Base-by-base conservation (phyloP, 306 rosid species). In the Vigna radiata region DNA sequence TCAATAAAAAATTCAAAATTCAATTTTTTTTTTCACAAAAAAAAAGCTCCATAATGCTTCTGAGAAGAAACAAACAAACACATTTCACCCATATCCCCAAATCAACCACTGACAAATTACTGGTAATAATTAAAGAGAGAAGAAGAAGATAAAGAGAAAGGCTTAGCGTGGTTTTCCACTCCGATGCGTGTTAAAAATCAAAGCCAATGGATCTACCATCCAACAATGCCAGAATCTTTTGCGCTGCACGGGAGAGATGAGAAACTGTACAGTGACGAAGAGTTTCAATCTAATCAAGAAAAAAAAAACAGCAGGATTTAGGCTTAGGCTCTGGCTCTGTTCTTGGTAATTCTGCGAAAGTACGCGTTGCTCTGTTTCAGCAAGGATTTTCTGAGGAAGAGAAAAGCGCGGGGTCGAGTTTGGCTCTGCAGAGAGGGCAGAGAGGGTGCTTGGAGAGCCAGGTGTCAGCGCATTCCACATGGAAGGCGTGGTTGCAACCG, bases 401-500 rank as follows among this genome's bases (percentile, higher is more conserved):
- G 47, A 77, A 44, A 69, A 85, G 23, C 66, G 47, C 65, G 62
- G 88, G 83, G 7, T 87, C 85, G 3, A 90, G 87, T 71, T 85
- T 83, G 59, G 93, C 77, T 83, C 96, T 76, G 65, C 97, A 92
- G 50, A 92, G 78, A 0, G 97, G 97, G 17, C 97, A 92, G 2
- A 86, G 25, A 6, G 90, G 84, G 33, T 90, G 84, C 68, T 80
- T 79, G n/a, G 97, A 90, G 23, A 92, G 96, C 97, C 97, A 92
- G 2, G 92, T 48, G 61, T 92, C 97, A 6, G 91, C 97, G 54
- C 97, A 92, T 48, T 87, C 74, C 41, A 87, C 54, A 79, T 92
- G 97, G 69, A 92, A 92, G 6, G 83, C 86, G 16, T 90, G 97
- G 67, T 90, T 89, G 83, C 97, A 92, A 74, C 93, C 90, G 1